Evolutionary conservation across 164 flowering plant genomes (phyloP).

Genomic region (Dillenia suffruticosa): DNA sequence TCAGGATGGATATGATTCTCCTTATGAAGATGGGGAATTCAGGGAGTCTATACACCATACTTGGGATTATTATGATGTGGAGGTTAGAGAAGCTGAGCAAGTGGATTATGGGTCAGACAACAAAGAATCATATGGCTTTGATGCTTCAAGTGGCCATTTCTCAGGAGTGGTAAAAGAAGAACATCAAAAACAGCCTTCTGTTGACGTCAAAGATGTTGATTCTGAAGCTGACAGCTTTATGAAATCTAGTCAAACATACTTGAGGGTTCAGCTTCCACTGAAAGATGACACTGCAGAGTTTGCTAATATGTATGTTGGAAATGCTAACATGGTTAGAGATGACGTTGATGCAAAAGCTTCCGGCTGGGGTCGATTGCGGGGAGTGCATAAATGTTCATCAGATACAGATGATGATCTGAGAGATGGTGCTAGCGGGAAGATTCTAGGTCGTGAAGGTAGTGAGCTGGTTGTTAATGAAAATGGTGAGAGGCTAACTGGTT

Average conservation of each 20-base stretch:
- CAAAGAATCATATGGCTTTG: conserved; percentile 24
- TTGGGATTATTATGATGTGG: conserved; percentile 46
- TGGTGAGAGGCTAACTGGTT: conserved; percentile 8
- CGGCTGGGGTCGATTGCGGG: conserved; percentile 28
- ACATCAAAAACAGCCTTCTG: conserved; percentile 13
- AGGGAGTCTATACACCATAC: conserved; percentile 36
- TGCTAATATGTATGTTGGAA: conserved; percentile 6
- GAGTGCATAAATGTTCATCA: conserved; percentile 13
- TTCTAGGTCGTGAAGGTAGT: background rate
- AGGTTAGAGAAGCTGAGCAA: conserved; percentile 46
- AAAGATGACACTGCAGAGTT: conserved; percentile 4
- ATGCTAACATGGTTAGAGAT: conserved; percentile 7
- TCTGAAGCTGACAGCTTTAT: conserved; percentile 7
- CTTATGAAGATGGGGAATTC: conserved; percentile 76
- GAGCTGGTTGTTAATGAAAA: conserved; percentile 12
- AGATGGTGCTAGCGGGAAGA: conserved; percentile 11
- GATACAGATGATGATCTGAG: conserved; percentile 4
- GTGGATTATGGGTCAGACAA: conserved; percentile 60
- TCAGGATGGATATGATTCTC: conserved; percentile 61
- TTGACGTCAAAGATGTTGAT: conserved; percentile 9
- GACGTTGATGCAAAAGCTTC: conserved; percentile 14
- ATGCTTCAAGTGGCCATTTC: conserved; percentile 20
- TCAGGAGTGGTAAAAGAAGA: conserved; percentile 23
- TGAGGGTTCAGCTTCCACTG: conserved; percentile 5
- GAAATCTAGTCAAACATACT: conserved; percentile 3